phyloP scores from a whole-genome alignment of 2,329 filamentous ascomycete genomes.

The Microdochium nivale region DNA sequence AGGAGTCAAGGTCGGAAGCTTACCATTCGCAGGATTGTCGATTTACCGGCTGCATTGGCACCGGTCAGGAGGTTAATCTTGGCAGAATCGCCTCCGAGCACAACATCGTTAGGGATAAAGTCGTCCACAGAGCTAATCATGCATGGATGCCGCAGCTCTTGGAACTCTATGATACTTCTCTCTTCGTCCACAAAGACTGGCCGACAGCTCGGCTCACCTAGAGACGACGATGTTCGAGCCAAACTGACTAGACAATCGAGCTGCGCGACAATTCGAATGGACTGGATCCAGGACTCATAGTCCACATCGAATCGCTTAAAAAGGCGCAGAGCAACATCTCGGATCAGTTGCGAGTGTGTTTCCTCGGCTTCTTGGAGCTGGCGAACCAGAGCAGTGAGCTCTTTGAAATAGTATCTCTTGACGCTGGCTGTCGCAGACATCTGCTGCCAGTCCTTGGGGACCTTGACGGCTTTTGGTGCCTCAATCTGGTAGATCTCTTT shows the following conservation, averaged over 20 bases:
- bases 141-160: slow-evolving; percentile 89
- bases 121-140: slow-evolving; percentile 83
- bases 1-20: slow-evolving; percentile 19
- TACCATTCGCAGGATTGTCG: slow-evolving; percentile 90
- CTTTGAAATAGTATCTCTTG: slow-evolving; percentile 88
- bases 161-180: slow-evolving; percentile 81
- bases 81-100: slow-evolving; percentile 68
- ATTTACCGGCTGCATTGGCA: slow-evolving; percentile 95
- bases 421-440: slow-evolving; percentile 90
- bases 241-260: slow-evolving; percentile 92
- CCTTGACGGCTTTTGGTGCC: slow-evolving; percentile 73
- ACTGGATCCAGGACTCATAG: slow-evolving; percentile 76
- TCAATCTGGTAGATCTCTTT: slow-evolving; percentile 98
- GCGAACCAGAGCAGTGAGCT: slow-evolving; percentile 74
- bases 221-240: slow-evolving; percentile 73
- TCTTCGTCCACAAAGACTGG: slow-evolving; percentile 81
- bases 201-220: slow-evolving; percentile 82
- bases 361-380: slow-evolving; percentile 91
- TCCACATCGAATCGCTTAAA: slow-evolving; percentile 82
- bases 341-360: slow-evolving; percentile 82
- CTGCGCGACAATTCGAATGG: slow-evolving; percentile 84
- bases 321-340: slow-evolving; percentile 76
- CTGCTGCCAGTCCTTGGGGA: slow-evolving; percentile 85
- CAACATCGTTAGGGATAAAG: slow-evolving; percentile 94
- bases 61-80: slow-evolving; percentile 91